Conservation (phyloP, 768 basidiomycete species). For the Pleurotus sapidus region DNA sequence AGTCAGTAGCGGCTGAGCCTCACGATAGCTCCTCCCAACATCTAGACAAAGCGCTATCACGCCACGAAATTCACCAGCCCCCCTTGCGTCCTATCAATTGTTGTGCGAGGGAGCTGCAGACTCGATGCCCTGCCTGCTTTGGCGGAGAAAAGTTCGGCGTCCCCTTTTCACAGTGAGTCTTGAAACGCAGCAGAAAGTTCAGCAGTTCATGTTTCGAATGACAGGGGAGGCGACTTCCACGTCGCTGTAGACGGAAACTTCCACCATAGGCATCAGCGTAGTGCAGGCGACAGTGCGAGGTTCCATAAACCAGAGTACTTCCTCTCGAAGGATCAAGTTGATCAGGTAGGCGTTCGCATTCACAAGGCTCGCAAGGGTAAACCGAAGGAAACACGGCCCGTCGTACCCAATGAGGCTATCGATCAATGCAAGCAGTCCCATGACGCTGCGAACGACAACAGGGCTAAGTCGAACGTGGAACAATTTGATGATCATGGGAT, state of each 20-base stretch:
- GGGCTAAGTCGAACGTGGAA: slow-evolving; percentile 13
- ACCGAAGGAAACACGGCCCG: not conserved
- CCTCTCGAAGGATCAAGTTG: slow-evolving; percentile 18
- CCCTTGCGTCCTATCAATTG: no score
- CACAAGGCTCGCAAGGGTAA: slow-evolving; percentile 9
- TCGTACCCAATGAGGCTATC: slow-evolving; percentile 19
- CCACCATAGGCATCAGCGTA: slow-evolving; percentile 17
- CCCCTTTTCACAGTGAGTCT: slow-evolving; percentile 6
- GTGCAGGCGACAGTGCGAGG: slow-evolving; percentile 18
- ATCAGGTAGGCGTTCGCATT: slow-evolving; percentile 17
- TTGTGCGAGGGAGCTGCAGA: slow-evolving; percentile 18
- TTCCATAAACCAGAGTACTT: slow-evolving; percentile 20
- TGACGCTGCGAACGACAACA: slow-evolving; percentile 22
- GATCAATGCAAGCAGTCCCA: slow-evolving; percentile 22
- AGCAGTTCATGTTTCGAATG: not conserved
- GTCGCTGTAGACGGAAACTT: slow-evolving; percentile 29
- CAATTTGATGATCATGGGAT: slow-evolving; percentile 21
- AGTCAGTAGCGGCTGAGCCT: not conserved
- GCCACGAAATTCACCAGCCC: no score
- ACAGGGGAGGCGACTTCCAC: slow-evolving; percentile 33
- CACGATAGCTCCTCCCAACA: no score
- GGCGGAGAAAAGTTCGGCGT: slow-evolving; percentile 14
- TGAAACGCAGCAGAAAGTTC: no score
- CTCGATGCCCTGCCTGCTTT: slow-evolving; percentile 27
- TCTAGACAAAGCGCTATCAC: no score